A percentile compares a stretch with the other conserved stretches of the same genome.
Evolutionary conservation across 768 basidiomycete genomes (phyloP).

Genomic region (Mrakia frigida): DNA sequence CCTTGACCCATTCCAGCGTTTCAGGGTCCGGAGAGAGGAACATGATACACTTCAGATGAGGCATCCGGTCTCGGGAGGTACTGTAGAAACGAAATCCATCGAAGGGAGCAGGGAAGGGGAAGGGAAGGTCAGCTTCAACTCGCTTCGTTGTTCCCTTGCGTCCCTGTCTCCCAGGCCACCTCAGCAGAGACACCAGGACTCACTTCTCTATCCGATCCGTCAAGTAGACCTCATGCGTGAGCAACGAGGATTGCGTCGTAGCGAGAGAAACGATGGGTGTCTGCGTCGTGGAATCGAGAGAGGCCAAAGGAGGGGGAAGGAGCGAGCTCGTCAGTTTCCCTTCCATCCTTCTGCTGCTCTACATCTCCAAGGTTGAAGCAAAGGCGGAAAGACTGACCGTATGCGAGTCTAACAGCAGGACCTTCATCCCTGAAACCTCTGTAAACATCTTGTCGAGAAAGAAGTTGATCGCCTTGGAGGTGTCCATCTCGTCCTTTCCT

Average conservation of each 20-base stretch:
- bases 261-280: slow-evolving; percentile 94
- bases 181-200: slow-evolving; percentile 18
- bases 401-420: slow-evolving; percentile 85
- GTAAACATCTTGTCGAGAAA: slow-evolving; percentile 87
- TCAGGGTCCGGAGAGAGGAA: slow-evolving; percentile 78
- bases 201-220: slow-evolving; percentile 96
- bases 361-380: neutral
- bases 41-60: slow-evolving; percentile 95
- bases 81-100: too few relatives aligned
- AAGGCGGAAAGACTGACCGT: slow-evolving; percentile 56
- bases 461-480: slow-evolving; percentile 87
- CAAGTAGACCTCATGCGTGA: slow-evolving; percentile 94
- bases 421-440: slow-evolving; percentile 85
- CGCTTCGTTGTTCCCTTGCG: neutral
- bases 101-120: neutral
- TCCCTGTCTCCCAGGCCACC: neutral
- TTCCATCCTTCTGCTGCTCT: neutral
- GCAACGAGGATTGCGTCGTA: slow-evolving; percentile 83
- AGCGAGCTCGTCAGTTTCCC: neutral
- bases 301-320: neutral
- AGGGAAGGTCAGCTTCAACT: neutral
- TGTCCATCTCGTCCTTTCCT: slow-evolving; percentile 86
- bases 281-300: slow-evolving; percentile 39
- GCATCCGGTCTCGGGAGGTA: slow-evolving; percentile 73
- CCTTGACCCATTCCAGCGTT: slow-evolving; percentile 73